Evolutionary conservation across 352 stramenopile species (phyloP).

Genomic region (Phytophthora pinifolia): DNA sequence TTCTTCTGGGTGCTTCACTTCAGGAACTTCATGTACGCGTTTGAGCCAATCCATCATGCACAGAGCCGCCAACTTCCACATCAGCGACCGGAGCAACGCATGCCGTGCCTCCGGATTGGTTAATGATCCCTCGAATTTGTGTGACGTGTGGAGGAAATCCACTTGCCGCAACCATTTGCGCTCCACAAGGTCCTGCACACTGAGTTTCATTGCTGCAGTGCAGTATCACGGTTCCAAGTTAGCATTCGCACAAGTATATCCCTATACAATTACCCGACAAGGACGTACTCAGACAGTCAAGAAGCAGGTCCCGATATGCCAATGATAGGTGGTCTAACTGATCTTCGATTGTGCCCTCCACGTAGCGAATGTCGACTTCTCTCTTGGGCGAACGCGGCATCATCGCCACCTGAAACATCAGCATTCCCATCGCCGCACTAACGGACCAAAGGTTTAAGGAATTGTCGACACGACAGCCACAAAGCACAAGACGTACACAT

Average conservation of each 20-base stretch:
- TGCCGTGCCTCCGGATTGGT: conserved; percentile 11
- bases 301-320: conserved; percentile 41
- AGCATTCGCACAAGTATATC: background rate
- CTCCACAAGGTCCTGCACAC: conserved; percentile 41
- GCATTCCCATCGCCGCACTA: conserved; percentile 54
- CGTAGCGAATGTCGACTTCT: conserved; percentile 30
- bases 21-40: conserved; percentile 8
- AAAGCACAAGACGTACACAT: conserved; percentile 40
- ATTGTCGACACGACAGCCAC: background rate
- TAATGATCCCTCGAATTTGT: conserved; percentile 32
- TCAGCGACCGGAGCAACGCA: conserved; percentile 35
- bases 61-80: conserved; percentile 57
- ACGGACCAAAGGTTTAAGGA: background rate
- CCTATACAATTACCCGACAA: background rate
- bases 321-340: conserved; percentile 46
- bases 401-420: conserved; percentile 66
- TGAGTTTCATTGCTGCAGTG: conserved; percentile 32
- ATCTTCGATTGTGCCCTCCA: conserved; percentile 52
- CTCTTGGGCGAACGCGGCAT: conserved; percentile 30
- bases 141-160: conserved; percentile 48
- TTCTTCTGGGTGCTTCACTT: conserved; percentile 22
- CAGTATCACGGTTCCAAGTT: background rate
- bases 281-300: conserved; percentile 55
- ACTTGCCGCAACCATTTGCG: conserved; percentile 60
- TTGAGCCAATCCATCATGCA: conserved; percentile 46